Base-by-base conservation (phyloP, 2,329 filamentous ascomycete species). In the Aspergillus persii region DNA sequence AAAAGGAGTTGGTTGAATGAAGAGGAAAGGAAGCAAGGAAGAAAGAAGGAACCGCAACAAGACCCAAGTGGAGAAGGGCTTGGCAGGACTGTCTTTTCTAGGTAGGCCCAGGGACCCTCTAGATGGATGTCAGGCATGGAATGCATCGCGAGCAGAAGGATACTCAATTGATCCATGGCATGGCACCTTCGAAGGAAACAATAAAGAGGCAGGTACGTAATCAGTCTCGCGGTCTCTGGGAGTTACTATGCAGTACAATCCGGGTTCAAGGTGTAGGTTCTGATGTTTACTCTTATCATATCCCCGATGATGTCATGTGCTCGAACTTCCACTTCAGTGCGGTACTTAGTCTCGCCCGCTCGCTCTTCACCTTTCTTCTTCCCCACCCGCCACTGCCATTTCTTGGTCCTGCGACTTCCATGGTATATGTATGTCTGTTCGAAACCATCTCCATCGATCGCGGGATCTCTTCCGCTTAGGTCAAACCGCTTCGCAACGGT, bases 401-500 rank as follows among this genome's bases (percentile, higher is more conserved):
- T 23, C 26, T 44, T 41, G 31, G 3, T 31, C 26, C 46, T 49
- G 23, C 47, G 18, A 11, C 15, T 31, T 29, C n/a, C 18, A 9
- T 26, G 39, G n/a, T n/a, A 15, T 31, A 52, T 68, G 60, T 65
- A 74, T 74, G 72, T 67, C 63, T 63, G 48, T 62, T 53, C 62
- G 59, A 47, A 62, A 55, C 39, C 54, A 57, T 15, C 57, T 64
- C 30, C 53, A 55, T 53, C 65, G 58, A 48, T 53, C 62, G 41
- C 62, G 60, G 53, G 57, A 57, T 51, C 58, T 63, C 44, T 64
- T 60, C 49, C 78, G 77, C 65, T 69, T 81, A 50, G 67, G 68
- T 53, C 78, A 79, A 68, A 82, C 82, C 79, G 72, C 75, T 49
- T 74, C 77, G 29, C 79, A 81, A 15, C 36, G 15, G 61, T 58